phyloP scores from a whole-genome alignment of 306 rosid genomes.

The Casuarina cunninghamiana region DNA sequence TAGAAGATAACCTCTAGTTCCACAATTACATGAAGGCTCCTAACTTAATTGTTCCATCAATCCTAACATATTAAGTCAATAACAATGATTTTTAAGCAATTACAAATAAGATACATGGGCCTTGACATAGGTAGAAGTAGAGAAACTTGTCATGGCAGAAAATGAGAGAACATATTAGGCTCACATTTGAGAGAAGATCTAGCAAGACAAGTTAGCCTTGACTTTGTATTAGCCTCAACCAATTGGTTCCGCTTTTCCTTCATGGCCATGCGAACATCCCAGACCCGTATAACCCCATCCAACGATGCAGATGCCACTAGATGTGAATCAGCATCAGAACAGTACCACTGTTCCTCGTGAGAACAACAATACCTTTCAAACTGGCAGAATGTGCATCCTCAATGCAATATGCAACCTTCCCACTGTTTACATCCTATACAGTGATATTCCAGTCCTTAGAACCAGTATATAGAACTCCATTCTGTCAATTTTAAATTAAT shows the following conservation, averaged over 20 bases:
- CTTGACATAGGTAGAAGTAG: not conserved
- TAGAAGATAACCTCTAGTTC: too few relatives aligned
- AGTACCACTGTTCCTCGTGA: conserved; percentile 42
- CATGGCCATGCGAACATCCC: conserved; percentile 91
- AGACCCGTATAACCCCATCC: conserved; percentile 78
- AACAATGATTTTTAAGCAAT: not conserved
- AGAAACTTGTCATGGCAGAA: not conserved
- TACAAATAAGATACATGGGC: not conserved
- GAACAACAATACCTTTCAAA: conserved; percentile 76
- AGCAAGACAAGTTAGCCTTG: conserved; percentile 88
- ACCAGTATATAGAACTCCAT: conserved; percentile 73
- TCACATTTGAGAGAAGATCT: conserved; percentile 76
- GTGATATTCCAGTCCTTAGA: conserved; percentile 75
- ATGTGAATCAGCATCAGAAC: conserved; percentile 60
- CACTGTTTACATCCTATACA: conserved; percentile 80
- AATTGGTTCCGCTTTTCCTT: conserved; percentile 63
- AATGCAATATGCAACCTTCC: conserved; percentile 70
- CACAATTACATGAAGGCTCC: too few relatives aligned
- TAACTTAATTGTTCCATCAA: too few relatives aligned
- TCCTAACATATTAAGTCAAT: not conserved
- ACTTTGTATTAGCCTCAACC: conserved; percentile 74
- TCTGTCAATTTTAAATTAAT: conserved; percentile 40
- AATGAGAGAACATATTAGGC: conserved; percentile 21
- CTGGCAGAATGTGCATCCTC: conserved; percentile 79
- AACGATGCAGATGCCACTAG: conserved; percentile 83